Evolutionary conservation across 768 basidiomycete species (phyloP), one percentile per base, ranked within the genome.

Genomic region (Kwoniella botswanensis): DNA sequence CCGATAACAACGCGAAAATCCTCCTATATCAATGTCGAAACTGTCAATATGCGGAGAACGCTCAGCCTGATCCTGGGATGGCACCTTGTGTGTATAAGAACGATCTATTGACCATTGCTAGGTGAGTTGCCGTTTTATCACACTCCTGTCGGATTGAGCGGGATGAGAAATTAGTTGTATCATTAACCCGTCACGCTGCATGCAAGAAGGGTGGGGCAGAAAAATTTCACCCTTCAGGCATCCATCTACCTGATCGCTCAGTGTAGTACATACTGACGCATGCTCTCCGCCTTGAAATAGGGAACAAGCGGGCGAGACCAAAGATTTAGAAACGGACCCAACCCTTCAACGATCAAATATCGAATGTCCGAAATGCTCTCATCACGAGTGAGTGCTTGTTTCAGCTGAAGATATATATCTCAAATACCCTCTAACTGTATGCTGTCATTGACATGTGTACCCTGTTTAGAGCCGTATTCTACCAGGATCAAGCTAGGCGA

Each of bases 401-500:
- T 58, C 29, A 24, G n/a, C 22, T 26, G 26, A 4, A 4, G 3
- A 26, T 26, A 26, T 2, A 26, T 4, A 0, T 4, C 3, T 3
- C 26, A 4, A 2, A 4, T 26, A 26, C n/a, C n/a, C n/a, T n/a
- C n/a, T 18, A 21, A 43, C 22, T 43, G 0, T 0, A 11, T 52
- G 44, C 59, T 60, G 59, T 43, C 59, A 35, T 35, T 4, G 13
- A 3, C 3, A 4, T 7, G 3, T 2, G 17, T 18, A 50, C 18
- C 46, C 4, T 15, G 13, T 9, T 10, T 78, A 98, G 95, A 79
- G 89, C 93, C 62, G 95, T 98, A 4, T 89, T 92, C 81, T 98
- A 92, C 83, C 96, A 98, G 84, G 96, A 98, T 84, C 96, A 98
- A 82, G 97, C 94, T 18, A 95, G 96, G 82, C 90, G 96, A 66